Percentiles rank a stretch among this genome's conserved stretches.
These are phyloP conservation scores for Acephala macrosclerotiorum DNA, from an alignment of 2,329 filamentous ascomycete species.

Conservation along the genomic window DNA sequence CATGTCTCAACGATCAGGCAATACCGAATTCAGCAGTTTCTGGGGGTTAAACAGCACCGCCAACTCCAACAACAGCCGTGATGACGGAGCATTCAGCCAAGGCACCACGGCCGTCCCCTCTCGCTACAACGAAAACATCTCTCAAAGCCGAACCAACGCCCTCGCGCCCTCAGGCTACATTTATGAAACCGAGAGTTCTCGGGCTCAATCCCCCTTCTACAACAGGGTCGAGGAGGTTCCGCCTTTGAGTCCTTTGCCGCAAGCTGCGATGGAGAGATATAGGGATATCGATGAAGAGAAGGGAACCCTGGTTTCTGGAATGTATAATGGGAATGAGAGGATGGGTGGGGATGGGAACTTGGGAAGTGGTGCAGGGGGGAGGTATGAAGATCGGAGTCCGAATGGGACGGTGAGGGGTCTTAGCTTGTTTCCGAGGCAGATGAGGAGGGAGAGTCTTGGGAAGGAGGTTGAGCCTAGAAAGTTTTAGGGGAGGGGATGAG, in stretches of 20 bases:
- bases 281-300: constrained; percentile 4
- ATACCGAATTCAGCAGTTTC: constrained; percentile 15
- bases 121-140: neutral
- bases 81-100: constrained; percentile 7
- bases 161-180: neutral
- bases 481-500: constrained; percentile 7
- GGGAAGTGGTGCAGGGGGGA: neutral
- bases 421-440: constrained; percentile 11
- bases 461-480: constrained; percentile 14
- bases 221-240: constrained; percentile 11
- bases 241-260: constrained; percentile 16
- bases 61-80: neutral
- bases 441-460: neutral
- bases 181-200: neutral
- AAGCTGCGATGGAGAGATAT: neutral
- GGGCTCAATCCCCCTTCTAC: neutral
- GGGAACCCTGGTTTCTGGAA: neutral
- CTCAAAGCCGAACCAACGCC: neutral
- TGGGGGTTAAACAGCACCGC: constrained; percentile 2
- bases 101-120: constrained; percentile 2
- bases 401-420: constrained; percentile 5
- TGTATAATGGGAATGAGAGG: neutral
- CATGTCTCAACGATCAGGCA: constrained; percentile 27
- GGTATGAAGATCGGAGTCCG: neutral
- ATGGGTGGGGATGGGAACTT: neutral